Conservation (phyloP, 1,284 basidiomycete genomes). For the Ustilago bromivora region DNA sequence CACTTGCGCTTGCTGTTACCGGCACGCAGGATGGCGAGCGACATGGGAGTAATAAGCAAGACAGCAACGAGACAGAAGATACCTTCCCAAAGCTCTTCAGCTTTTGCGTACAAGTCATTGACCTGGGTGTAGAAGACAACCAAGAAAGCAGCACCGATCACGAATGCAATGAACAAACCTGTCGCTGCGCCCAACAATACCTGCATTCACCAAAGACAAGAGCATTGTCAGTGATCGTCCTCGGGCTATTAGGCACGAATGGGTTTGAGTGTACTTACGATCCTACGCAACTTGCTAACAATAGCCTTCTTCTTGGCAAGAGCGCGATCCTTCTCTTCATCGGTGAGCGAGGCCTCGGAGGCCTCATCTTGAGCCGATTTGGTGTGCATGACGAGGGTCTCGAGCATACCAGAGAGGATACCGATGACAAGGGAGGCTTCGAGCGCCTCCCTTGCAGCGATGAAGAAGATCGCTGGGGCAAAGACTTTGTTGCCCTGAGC, state of each 20-base stretch:
- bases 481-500: slow-evolving; percentile 64
- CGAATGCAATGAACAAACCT: slow-evolving; percentile 60
- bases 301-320: slow-evolving; percentile 39
- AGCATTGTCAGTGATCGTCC: background rate
- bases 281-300: slow-evolving; percentile 55
- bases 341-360: slow-evolving; percentile 14
- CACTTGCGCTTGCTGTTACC: slow-evolving; percentile 63
- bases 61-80: slow-evolving; percentile 67
- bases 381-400: slow-evolving; percentile 55
- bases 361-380: slow-evolving; percentile 28
- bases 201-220: slow-evolving; percentile 3
- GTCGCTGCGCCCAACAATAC: slow-evolving; percentile 52
- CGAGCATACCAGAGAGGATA: slow-evolving; percentile 65
- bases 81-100: slow-evolving; percentile 68
- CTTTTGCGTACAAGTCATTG: slow-evolving; percentile 73
- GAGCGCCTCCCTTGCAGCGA: slow-evolving; percentile 65
- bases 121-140: slow-evolving; percentile 71
- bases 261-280: slow-evolving; percentile 37
- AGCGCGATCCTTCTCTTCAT: slow-evolving; percentile 17
- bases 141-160: slow-evolving; percentile 65
- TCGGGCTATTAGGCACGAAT: too few relatives aligned
- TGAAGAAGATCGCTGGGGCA: slow-evolving; percentile 68
- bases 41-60: slow-evolving; percentile 67
- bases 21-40: slow-evolving; percentile 64
- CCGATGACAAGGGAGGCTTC: slow-evolving; percentile 67